Percentiles rank a stretch among this genome's conserved stretches.
phyloP scores from a whole-genome alignment of 495 filamentous ascomycete genomes.

The Schizothecium vesticola region DNA sequence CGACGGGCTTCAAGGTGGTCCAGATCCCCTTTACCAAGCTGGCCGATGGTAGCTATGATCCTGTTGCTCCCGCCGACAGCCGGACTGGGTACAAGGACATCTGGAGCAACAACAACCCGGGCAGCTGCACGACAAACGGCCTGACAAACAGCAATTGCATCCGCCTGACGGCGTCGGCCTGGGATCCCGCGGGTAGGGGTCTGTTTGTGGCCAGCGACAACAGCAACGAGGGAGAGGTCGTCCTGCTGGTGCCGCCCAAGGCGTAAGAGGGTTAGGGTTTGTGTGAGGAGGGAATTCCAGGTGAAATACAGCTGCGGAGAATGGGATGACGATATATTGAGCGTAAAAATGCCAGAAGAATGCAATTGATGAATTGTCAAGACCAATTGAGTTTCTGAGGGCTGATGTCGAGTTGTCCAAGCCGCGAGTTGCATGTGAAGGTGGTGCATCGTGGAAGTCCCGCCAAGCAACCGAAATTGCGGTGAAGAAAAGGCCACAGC shows the following conservation, averaged over 20 bases:
- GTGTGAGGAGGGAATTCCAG: not conserved
- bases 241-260: conserved; percentile 25
- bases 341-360: not conserved
- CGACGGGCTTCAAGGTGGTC: conserved; percentile 38
- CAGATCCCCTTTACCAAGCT: conserved; percentile 34
- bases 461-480: not conserved
- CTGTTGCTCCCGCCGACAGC: conserved; percentile 33
- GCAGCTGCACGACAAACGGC: conserved; percentile 35
- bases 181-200: conserved; percentile 36
- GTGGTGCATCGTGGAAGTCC: too few relatives aligned
- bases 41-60: conserved; percentile 32
- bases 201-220: conserved; percentile 41
- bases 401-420: not conserved
- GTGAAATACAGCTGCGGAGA: not conserved
- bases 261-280: not conserved
- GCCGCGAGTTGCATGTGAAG: not conserved
- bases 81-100: conserved; percentile 35
- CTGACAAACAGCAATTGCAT: conserved; percentile 36
- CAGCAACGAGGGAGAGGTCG: conserved; percentile 39
- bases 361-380: not conserved
- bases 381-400: not conserved
- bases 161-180: conserved; percentile 29
- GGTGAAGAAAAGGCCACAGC: not conserved
- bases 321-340: not conserved
- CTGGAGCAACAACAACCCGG: conserved; percentile 29